A percentile compares a stretch with the other conserved stretches of the same genome.
phyloP scores from a whole-genome alignment of 2,329 filamentous ascomycete genomes.

The Beauveria sp. region DNA sequence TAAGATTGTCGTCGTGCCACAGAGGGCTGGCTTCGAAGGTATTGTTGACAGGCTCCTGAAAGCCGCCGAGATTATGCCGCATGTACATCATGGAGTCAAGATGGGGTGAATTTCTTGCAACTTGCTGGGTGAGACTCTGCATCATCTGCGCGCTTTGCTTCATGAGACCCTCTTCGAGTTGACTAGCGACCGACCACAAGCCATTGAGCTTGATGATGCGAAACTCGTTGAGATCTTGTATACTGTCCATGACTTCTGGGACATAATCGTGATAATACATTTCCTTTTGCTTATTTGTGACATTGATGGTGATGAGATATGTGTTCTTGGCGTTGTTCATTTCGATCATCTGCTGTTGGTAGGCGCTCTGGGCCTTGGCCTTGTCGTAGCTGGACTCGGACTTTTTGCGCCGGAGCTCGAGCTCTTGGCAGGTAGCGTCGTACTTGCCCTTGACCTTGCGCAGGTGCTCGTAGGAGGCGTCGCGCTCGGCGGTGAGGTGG shows the following conservation, averaged over 20 bases:
- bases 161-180: constrained; percentile 73
- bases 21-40: constrained; percentile 90
- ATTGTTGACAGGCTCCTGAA: constrained; percentile 79
- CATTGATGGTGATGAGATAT: constrained; percentile 93
- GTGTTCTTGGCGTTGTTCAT: constrained; percentile 99
- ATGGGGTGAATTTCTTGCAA: constrained; percentile 77
- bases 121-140: constrained; percentile 68
- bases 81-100: constrained; percentile 98
- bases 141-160: constrained; percentile 65
- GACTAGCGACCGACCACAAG: constrained; percentile 74
- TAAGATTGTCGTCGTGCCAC: constrained; percentile 87
- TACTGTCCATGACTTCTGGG: constrained; percentile 82
- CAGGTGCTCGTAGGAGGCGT: constrained; percentile 73
- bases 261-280: constrained; percentile 96
- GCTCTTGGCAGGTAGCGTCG: constrained; percentile 85
- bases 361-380: constrained; percentile 80
- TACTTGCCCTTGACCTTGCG: constrained; percentile 92
- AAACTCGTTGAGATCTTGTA: constrained; percentile 91
- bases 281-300: constrained; percentile 96
- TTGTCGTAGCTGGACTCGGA: constrained; percentile 92
- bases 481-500: constrained; percentile 84
- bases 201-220: constrained; percentile 75
- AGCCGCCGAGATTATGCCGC: constrained; percentile 75
- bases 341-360: constrained; percentile 84
- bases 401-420: constrained; percentile 92